These are phyloP conservation scores for Penicillium rolfsii DNA, from an alignment of 2,329 filamentous ascomycete genomes.

Conservation along the genomic window DNA sequence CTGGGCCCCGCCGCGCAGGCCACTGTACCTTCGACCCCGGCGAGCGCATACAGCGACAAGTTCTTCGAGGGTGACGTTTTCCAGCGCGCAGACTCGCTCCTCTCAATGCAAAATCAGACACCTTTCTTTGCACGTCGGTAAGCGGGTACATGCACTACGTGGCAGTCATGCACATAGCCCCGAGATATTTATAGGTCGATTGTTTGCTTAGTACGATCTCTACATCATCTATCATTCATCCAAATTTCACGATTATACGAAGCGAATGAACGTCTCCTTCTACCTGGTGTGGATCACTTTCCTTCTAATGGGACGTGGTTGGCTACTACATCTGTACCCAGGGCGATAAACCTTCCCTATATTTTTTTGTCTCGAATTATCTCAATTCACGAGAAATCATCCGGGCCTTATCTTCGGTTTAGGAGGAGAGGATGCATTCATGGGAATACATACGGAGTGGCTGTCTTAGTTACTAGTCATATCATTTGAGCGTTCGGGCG, in stretches of 20 bases:
- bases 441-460: background rate
- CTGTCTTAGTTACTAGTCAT: background rate
- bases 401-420: constrained; percentile 2
- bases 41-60: constrained; percentile 52
- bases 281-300: background rate
- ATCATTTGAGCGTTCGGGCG: constrained; percentile 4
- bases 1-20: constrained; percentile 88
- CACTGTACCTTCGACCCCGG: constrained; percentile 70
- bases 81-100: constrained; percentile 52
- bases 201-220: background rate
- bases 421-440: background rate
- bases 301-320: background rate
- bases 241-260: constrained; percentile 7
- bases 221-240: background rate
- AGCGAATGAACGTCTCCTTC: background rate
- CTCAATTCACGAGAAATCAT: constrained; percentile 9
- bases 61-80: constrained; percentile 56
- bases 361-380: constrained; percentile 8
- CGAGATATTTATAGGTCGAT: background rate
- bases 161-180: too few species aligned
- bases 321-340: background rate
- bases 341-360: background rate
- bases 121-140: constrained; percentile 48
- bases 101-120: constrained; percentile 48
- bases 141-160: constrained; percentile 11